Evolutionary conservation across 164 flowering plant genomes (phyloP), one percentile per base, ranked within the genome.

Genomic region (Amborella trichopoda): DNA sequence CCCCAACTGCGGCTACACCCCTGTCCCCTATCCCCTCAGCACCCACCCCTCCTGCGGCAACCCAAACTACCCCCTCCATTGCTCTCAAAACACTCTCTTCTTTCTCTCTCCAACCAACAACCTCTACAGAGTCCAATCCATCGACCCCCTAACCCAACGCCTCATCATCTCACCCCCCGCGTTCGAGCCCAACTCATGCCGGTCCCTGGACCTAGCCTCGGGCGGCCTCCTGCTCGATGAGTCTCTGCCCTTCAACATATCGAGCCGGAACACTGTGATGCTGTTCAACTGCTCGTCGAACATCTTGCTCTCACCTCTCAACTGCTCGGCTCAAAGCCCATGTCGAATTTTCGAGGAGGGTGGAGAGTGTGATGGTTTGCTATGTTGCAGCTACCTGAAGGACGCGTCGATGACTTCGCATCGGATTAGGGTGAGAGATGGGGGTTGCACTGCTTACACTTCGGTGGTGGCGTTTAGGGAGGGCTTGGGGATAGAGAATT

Each of bases 231-330:
- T 51, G 52, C 76, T 79, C 44, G 61, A 74, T 65, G 17, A 38
- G 19, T 17, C 44, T 41, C 55, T 68, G 22, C 86, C 86, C 23
- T 79, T 79, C 70, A 79, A 71, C 72, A 43, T 79, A 64, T 71
- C 77, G 53, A 53, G 66, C 49, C 40, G 62, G 23, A 79, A 76
- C 70, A 76, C 77, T 44, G 55, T 79, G 53, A 4, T 79, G 43
- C 62, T 53, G 59, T 54, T 79, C 42, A 76, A 79, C 68, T 79
- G 82, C 46, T 25, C 72, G 21, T 71, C 5, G 64, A 71, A 6
- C 34, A 1, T 54, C 8, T 36, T 54, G 19, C 19, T 9, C 43
- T 54, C 58, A 8, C 58, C 58, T 25, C 38, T 79, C 16, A 60
- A 79, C 53, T 79, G 86, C 63, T 28, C 77, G 10, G 26, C 23